Base-by-base conservation (phyloP, 805 yeast species). In the Cyberlindnera japonica region DNA sequence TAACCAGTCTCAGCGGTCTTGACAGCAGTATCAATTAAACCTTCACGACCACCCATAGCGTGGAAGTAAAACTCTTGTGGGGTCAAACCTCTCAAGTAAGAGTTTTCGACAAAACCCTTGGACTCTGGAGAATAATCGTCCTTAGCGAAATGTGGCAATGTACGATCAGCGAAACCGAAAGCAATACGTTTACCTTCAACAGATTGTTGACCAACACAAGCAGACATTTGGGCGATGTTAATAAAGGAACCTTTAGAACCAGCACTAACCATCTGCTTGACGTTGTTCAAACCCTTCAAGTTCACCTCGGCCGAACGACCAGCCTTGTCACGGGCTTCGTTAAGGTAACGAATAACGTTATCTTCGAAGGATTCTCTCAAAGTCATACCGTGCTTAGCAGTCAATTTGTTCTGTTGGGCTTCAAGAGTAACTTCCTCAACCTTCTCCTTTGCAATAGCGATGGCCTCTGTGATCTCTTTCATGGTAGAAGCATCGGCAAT, bases 1-100 rank as follows among this genome's bases (percentile, higher is more conserved):
- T 91, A 91, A 69, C 98, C 98, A 20, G 98, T 90, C 68, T 91
- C 98, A 3, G 99, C 98, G 30, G 99, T 93, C 65, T 93, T 93
- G 35, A 93, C 99, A 13, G 99, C 99, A 40, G 99, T 93, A 75
- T 93, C 99, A 63, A 93, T 95, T 62, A 93, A 74, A 74, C 99
- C 99, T 71, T 93, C 99, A 77, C 99, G 88, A 72, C 99, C 99
- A 60, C 99, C 98, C 96, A 93, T 93, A 38, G 98, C 97, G 64
- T 93, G 99, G 83, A 93, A 93, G 64, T 93, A 90, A 65, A 93
- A 93, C 65, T 93, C 99, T 65, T 93, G 98, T 24, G 99, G 99
- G 6, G 99, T 90, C 58, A 93, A 74, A 27, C 99, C 99, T 72
- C 98, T 81, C 61, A 91, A 74, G 61, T 93, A 93, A 12, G 99